phyloP scores from a whole-genome alignment of 129 eudicot species.

The Sambucus nigra region DNA sequence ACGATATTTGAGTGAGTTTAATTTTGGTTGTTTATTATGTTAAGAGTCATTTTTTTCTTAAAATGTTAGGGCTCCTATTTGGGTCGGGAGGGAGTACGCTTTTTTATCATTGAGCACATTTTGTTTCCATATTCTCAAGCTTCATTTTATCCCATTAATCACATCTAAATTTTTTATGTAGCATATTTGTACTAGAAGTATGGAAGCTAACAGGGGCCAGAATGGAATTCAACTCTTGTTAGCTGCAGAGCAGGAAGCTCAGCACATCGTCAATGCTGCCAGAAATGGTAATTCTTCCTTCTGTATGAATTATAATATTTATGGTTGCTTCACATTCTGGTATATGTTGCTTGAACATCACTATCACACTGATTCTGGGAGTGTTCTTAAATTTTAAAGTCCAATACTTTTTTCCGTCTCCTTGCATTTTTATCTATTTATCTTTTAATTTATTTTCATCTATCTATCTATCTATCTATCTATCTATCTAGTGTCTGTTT shows the following conservation, averaged over 20 bases:
- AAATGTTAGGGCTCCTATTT: too few species aligned
- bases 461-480: too few species aligned
- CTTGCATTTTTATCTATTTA: too few species aligned
- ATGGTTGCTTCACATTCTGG: not conserved
- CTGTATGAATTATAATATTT: not conserved
- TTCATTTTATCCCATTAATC: not conserved
- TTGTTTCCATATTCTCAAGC: not conserved
- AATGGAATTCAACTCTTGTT: conserved; percentile 79
- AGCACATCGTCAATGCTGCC: conserved; percentile 75
- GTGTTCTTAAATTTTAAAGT: too few species aligned
- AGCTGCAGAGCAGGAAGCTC: conserved; percentile 95
- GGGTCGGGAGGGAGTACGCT: too few species aligned
- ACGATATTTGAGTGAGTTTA: too few species aligned
- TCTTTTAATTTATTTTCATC: too few species aligned
- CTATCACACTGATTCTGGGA: not conserved
- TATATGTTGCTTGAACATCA: not conserved
- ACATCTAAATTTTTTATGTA: not conserved
- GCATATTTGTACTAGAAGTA: not conserved
- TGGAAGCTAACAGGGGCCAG: conserved; percentile 73
- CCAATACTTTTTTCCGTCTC: too few species aligned
- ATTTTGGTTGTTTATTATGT: too few species aligned
- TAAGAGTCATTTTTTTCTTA: too few species aligned
- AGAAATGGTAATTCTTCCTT: conserved; percentile 41
- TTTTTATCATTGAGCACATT: not conserved
- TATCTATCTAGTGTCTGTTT: too few species aligned